Conservation (phyloP, 2,329 filamentous ascomycete genomes). For the Aureobasidium lini region DNA sequence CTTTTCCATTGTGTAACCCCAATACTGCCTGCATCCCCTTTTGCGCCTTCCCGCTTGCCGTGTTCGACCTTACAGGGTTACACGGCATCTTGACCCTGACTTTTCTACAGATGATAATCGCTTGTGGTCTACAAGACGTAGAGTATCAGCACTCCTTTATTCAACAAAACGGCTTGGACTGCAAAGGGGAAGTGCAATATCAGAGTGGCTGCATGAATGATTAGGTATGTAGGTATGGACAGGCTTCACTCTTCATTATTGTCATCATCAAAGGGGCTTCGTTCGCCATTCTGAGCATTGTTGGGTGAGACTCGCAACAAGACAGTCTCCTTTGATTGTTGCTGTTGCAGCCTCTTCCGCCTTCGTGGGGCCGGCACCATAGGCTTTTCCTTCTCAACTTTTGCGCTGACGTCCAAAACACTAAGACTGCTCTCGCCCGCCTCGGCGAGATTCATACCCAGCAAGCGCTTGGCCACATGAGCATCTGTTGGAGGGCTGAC, state of each 20-base stretch:
- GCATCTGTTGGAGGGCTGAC: conserved; percentile 21
- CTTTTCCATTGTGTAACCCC: neutral
- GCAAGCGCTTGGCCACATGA: conserved; percentile 43
- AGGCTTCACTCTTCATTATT: conserved; percentile 14
- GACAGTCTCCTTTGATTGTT: conserved; percentile 17
- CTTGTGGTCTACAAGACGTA: neutral
- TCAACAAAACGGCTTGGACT: neutral
- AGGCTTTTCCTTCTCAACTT: conserved; percentile 68
- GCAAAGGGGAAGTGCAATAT: neutral
- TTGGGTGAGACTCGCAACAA: conserved; percentile 15
- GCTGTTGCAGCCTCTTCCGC: conserved; percentile 29
- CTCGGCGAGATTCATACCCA: conserved; percentile 65
- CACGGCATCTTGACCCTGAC: too few species aligned
- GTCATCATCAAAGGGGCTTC: conserved; percentile 20
- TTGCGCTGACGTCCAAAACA: conserved; percentile 63
- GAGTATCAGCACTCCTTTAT: neutral
- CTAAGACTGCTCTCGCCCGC: conserved; percentile 67
- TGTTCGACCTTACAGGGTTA: too few species aligned
- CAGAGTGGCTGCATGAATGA: neutral
- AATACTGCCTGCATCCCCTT: neutral
- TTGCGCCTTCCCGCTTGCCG: too few species aligned
- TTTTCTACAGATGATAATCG: too few species aligned
- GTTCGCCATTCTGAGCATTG: conserved; percentile 14
- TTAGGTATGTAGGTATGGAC: neutral
- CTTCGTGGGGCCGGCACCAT: conserved; percentile 74